A percentile compares a stretch with the other conserved stretches of the same genome.
These are phyloP conservation scores for Phytophthora palmivora DNA, from an alignment of 352 stramenopile genomes.

Conservation along the genomic window DNA sequence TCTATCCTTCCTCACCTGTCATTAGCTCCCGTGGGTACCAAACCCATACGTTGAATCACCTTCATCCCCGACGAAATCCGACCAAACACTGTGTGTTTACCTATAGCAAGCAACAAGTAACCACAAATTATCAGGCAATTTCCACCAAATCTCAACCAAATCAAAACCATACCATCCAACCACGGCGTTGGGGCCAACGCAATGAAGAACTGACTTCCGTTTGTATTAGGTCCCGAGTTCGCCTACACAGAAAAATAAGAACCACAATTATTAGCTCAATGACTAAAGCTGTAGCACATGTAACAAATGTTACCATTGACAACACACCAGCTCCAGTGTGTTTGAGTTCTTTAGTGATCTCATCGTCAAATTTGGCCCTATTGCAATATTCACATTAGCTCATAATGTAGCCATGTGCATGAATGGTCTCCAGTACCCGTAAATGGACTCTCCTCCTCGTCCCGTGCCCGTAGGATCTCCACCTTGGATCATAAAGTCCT, in stretches of 20 bases:
- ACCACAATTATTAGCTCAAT: neutral
- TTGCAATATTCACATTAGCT: slow-evolving; percentile 6
- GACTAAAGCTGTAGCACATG: neutral
- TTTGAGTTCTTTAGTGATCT: slow-evolving; percentile 93
- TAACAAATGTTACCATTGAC: slow-evolving; percentile 66
- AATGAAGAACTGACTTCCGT: slow-evolving; percentile 96
- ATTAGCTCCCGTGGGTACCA: slow-evolving; percentile 88
- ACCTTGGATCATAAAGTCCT: slow-evolving; percentile 97
- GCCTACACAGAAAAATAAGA: slow-evolving; percentile 49
- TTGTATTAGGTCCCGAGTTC: slow-evolving; percentile 92
- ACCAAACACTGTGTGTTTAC: slow-evolving; percentile 95
- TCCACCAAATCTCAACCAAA: neutral
- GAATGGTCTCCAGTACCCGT: slow-evolving; percentile 59
- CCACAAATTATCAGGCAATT: slow-evolving; percentile 9
- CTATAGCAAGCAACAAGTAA: slow-evolving; percentile 31
- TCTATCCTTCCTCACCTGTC: slow-evolving; percentile 61
- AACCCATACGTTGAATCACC: slow-evolving; percentile 92
- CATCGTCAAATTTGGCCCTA: slow-evolving; percentile 94
- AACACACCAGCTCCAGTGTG: slow-evolving; percentile 94
- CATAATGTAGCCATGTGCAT: slow-evolving; percentile 7
- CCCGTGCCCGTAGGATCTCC: slow-evolving; percentile 95
- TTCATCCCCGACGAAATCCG: slow-evolving; percentile 94
- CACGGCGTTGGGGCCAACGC: slow-evolving; percentile 93
- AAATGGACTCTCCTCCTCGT: slow-evolving; percentile 92
- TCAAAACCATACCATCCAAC: slow-evolving; percentile 82